phyloP scores from a whole-genome alignment of 371 early-diverging fungal species.

The Basidiobolus meristosporus region DNA sequence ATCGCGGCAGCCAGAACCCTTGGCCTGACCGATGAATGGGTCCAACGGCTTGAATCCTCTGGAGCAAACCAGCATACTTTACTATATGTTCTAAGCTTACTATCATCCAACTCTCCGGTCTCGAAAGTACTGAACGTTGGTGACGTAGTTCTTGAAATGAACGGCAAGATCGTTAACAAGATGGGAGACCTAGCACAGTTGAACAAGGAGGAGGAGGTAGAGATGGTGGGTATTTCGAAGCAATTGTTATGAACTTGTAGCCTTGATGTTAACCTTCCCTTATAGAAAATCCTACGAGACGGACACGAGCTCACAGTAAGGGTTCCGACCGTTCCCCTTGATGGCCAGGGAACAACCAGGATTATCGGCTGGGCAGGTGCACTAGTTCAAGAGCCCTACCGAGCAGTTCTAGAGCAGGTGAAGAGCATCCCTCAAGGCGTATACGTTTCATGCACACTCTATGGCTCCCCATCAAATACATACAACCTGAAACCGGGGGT shows the following conservation, averaged over 20 bases:
- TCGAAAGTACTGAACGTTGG: slow-evolving; percentile 46
- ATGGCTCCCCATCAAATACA: slow-evolving; percentile 52
- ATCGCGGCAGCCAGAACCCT: slow-evolving; percentile 61
- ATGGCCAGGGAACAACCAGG: slow-evolving; percentile 27
- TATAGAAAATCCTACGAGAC: slow-evolving; percentile 32
- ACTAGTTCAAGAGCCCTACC: slow-evolving; percentile 57
- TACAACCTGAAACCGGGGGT: slow-evolving; percentile 29
- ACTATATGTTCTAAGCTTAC: slow-evolving; percentile 40
- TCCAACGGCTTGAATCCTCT: slow-evolving; percentile 42
- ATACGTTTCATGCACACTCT: slow-evolving; percentile 50
- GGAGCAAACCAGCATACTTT: slow-evolving; percentile 36
- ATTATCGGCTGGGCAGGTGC: slow-evolving; percentile 77
- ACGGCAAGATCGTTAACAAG: slow-evolving; percentile 42
- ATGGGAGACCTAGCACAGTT: slow-evolving; percentile 38
- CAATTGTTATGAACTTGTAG: neutral
- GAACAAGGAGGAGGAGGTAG: slow-evolving; percentile 10
- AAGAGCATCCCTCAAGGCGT: slow-evolving; percentile 41
- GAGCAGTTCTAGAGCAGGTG: slow-evolving; percentile 65
- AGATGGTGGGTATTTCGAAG: slow-evolving; percentile 14
- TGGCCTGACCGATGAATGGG: slow-evolving; percentile 60
- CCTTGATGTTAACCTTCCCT: neutral
- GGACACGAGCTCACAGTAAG: slow-evolving; percentile 17
- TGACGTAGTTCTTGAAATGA: slow-evolving; percentile 67
- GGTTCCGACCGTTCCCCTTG: slow-evolving; percentile 30
- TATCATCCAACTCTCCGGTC: slow-evolving; percentile 26